phyloP scores from a whole-genome alignment of 345 rosid species.

The Capsella bursapastoris region DNA sequence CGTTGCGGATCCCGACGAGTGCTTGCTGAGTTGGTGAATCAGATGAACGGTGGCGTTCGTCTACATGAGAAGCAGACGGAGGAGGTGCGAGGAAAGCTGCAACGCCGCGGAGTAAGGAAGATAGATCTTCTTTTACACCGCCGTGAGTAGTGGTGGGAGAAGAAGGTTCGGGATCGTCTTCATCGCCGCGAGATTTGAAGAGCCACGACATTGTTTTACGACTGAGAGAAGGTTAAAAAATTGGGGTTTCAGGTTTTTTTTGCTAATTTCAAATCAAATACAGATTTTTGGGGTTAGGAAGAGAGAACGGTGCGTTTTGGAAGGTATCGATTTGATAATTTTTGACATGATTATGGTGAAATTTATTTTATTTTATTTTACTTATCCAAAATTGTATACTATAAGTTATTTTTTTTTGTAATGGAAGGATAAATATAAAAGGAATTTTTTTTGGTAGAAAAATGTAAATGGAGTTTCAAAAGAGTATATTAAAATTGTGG shows the following conservation, averaged over 20 bases:
- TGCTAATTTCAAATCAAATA: background rate
- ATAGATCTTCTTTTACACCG: conserved; percentile 50
- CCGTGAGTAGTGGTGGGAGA: conserved; percentile 19
- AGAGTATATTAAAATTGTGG: no score
- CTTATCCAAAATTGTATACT: no score
- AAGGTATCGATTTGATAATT: background rate
- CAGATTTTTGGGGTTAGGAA: background rate
- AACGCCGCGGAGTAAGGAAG: conserved; percentile 57
- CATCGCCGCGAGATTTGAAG: conserved; percentile 53
- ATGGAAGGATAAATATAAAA: no score
- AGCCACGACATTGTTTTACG: conserved; percentile 60
- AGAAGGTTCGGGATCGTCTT: conserved; percentile 11
- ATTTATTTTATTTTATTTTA: no score
- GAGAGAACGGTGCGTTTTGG: conserved; percentile 5
- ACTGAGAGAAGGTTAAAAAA: background rate
- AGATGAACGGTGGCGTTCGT: conserved; percentile 9
- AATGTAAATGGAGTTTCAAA: no score
- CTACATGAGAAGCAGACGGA: conserved; percentile 18
- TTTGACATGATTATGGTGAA: background rate
- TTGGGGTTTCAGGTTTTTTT: conserved; percentile 1
- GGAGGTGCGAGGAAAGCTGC: conserved; percentile 71
- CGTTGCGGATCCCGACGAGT: conserved; percentile 64
- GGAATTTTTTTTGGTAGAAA: no score
- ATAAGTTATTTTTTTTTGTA: no score
- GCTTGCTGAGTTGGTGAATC: conserved; percentile 44